Evolutionary conservation across 768 basidiomycete species (phyloP), one percentile per base, ranked within the genome.

Genomic region (Neoboletus magnificus): DNA sequence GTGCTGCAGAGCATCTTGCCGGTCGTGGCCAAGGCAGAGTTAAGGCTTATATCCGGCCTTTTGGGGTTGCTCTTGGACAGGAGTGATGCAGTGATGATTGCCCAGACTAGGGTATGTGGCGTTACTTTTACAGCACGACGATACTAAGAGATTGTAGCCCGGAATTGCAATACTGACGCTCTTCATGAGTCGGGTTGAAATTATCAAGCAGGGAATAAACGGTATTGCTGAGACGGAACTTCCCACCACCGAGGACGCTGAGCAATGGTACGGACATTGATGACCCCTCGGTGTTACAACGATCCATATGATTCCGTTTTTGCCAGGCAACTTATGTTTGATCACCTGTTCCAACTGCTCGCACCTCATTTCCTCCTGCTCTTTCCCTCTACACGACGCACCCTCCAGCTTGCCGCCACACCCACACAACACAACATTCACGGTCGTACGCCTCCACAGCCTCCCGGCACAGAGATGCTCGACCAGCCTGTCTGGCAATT

Each of bases 401-500:
- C 77, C 47, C 74, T 71, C 50, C 70, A 81, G 62, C 78, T 66
- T 56, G 58, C 59, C 55, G 73, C 67, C 12, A 50, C 71, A 67
- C 59, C 75, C 70, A 44, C 73, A 29, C 73, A 71, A 37, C 70
- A 69, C 52, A 67, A 62, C n/a, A 37, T 45, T 32, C 66, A 77
- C 27, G 78, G 80, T 32, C 88, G 88, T 64, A 72, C 76, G 40
- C 76, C 87, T 54, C 87, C 93, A 71, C 89, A 91, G 66, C 85
- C 44, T 2, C 13, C 62, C 55, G 42, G 70, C 66, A 37, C 75
- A 71, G 89, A 90, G 67, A 77, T 81, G 55, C 78, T 89, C 52
- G 93, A 96, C 73, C 89, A 91, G 70, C 91, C 89, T 15, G 90
- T 93, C n/a, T 97, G 94, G 93, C 88, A 91, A 68, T 91, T 94